Percentiles rank a stretch among this genome's conserved stretches.
Conservation (phyloP, 1,284 basidiomycete species). For the Cryptococcus jaspeensis region DNA sequence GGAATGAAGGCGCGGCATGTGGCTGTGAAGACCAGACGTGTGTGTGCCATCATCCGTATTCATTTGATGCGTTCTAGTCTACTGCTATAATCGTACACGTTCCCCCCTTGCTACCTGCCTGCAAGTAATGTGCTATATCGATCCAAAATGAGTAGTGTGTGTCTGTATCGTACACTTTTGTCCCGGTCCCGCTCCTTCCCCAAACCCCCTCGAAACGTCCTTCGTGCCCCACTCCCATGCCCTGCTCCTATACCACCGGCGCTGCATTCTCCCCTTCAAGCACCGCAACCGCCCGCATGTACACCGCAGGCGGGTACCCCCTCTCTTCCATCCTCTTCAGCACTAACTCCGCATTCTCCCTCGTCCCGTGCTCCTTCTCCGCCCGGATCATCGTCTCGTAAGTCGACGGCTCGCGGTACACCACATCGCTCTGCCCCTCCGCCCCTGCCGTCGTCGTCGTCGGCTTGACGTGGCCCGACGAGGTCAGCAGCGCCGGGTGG, state of each 20-base stretch:
- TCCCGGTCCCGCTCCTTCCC: too few species aligned
- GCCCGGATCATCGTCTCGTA: conserved; percentile 90
- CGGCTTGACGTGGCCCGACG: conserved; percentile 50
- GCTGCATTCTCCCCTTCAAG: conserved; percentile 18
- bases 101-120: too few species aligned
- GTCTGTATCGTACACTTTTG: not conserved
- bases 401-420: conserved; percentile 81
- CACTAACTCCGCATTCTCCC: conserved; percentile 67
- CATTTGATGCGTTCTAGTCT: too few species aligned
- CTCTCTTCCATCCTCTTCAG: conserved; percentile 69
- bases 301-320: conserved; percentile 47
- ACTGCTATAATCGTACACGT: too few species aligned
- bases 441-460: conserved; percentile 53
- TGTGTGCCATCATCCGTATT: too few species aligned
- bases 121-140: not conserved
- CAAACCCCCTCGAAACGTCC: too few species aligned
- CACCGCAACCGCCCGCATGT: conserved; percentile 35
- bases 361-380: conserved; percentile 76
- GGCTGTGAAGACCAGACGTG: too few species aligned
- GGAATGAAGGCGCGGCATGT: too few species aligned
- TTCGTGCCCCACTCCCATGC: too few species aligned
- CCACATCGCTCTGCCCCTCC: conserved; percentile 45
- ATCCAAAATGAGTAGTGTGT: conserved; percentile 8
- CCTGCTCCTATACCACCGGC: too few species aligned
- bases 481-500: conserved; percentile 63